Evolutionary conservation across 352 stramenopile species (phyloP).

Genomic region (Pythium plurisporium): DNA sequence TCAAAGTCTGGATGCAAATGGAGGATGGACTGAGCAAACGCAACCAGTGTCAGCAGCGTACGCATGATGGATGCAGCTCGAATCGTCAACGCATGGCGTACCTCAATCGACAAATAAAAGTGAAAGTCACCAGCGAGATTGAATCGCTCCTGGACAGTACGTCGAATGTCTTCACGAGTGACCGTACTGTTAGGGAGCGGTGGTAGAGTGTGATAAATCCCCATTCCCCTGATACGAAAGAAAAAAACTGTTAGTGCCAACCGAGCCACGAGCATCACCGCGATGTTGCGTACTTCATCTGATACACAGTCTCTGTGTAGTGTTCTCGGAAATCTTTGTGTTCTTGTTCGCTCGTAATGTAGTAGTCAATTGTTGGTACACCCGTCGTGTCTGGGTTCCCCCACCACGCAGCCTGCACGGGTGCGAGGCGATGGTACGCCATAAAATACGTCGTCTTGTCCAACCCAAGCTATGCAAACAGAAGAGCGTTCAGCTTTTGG

Average conservation of each 20-base stretch:
- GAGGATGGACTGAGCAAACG: conserved; percentile 47
- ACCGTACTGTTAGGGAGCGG: conserved; percentile 33
- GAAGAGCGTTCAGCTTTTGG: too few species aligned
- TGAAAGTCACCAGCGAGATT: conserved; percentile 43
- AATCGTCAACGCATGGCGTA: conserved; percentile 24
- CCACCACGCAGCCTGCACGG: conserved; percentile 71
- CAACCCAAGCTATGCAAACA: conserved; percentile 48
- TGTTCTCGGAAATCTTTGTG: conserved; percentile 36
- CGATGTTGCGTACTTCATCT: conserved; percentile 46
- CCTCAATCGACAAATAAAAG: conserved; percentile 65
- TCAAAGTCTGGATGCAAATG: conserved; percentile 76
- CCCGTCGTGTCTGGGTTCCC: conserved; percentile 70
- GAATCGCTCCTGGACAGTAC: conserved; percentile 52
- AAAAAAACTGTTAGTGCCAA: neutral
- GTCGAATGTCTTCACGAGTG: conserved; percentile 40
- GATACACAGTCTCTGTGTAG: conserved; percentile 58
- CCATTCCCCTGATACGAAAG: conserved; percentile 57
- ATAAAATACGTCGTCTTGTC: conserved; percentile 80
- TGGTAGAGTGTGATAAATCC: conserved; percentile 52
- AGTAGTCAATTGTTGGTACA: conserved; percentile 64
- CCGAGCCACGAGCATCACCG: neutral
- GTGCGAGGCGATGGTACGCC: conserved; percentile 56
- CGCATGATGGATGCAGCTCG: neutral
- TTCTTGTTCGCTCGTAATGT: conserved; percentile 63
- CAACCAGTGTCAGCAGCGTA: too few species aligned